Evolutionary conservation across 805 yeast species (phyloP).

Genomic region (Pichia exigua): DNA sequence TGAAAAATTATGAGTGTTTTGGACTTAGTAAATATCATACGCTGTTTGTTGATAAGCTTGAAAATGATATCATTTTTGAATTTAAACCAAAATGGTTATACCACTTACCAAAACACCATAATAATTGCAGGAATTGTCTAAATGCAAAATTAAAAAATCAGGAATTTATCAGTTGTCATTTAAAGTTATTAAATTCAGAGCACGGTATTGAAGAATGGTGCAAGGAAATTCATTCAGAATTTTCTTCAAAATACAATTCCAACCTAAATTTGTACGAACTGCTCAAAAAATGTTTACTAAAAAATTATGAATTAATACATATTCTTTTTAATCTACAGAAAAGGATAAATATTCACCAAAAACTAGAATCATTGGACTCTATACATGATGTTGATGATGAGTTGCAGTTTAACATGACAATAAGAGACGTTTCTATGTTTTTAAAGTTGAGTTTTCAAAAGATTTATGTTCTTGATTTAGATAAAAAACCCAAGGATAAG

Average conservation of each 20-base stretch:
- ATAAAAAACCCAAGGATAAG: constrained; percentile 37
- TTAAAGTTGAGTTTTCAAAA: constrained; percentile 27
- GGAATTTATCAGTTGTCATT: constrained; percentile 32
- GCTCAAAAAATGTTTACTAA: constrained; percentile 4
- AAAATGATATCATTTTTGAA: constrained; percentile 27
- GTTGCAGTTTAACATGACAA: constrained; percentile 40
- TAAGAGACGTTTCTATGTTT: constrained; percentile 46
- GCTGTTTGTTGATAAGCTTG: constrained; percentile 11
- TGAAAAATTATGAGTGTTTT: constrained; percentile 1
- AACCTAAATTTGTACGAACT: not conserved
- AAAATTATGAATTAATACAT: constrained; percentile 12
- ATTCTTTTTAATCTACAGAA: constrained; percentile 29
- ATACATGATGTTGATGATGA: constrained; percentile 38
- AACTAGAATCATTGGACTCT: constrained; percentile 24
- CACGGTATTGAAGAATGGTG: constrained; percentile 31
- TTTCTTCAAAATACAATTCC: not conserved
- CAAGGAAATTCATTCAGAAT: constrained; percentile 17
- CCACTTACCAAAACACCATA: constrained; percentile 23
- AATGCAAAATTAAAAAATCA: constrained; percentile 27
- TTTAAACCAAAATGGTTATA: constrained; percentile 49
- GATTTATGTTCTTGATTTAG: constrained; percentile 38
- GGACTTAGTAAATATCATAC: constrained; percentile 22
- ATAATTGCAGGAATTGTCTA: constrained; percentile 41
- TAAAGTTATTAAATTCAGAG: constrained; percentile 28
- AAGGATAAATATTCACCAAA: constrained; percentile 25